A percentile compares a stretch with the other conserved stretches of the same genome.
Evolutionary conservation across 805 yeast genomes (phyloP).

Genomic region (Metschnikowia reukaufii): DNA sequence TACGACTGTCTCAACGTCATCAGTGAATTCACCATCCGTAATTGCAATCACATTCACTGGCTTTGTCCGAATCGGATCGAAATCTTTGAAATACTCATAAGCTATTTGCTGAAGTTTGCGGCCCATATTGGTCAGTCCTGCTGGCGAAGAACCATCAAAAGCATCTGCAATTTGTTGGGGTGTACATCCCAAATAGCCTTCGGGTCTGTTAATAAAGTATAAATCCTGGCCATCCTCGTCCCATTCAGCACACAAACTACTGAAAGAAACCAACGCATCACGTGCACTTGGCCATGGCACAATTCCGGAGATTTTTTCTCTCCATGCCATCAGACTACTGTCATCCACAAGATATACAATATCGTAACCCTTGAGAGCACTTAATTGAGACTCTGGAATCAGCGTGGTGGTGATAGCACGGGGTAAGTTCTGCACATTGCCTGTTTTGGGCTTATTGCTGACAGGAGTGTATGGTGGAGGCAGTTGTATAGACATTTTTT

Average conservation of each 20-base stretch:
- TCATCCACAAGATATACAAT: conserved; percentile 18
- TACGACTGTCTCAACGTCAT: conserved; percentile 16
- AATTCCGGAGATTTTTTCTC: conserved; percentile 13
- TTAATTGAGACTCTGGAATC: conserved; percentile 13
- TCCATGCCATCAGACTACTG: conserved; percentile 17
- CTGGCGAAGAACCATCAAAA: conserved; percentile 11
- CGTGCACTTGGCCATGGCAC: conserved; percentile 19
- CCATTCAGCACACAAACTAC: conserved; percentile 18
- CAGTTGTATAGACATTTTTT: conserved; percentile 5
- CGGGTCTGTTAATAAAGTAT: conserved; percentile 13
- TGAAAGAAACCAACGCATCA: conserved; percentile 15
- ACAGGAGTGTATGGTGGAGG: conserved; percentile 9
- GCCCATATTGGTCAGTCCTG: conserved; percentile 20
- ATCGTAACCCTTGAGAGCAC: conserved; percentile 19
- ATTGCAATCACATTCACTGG: conserved; percentile 19
- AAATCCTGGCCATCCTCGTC: conserved; percentile 21
- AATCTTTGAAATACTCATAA: conserved; percentile 12
- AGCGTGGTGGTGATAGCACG: conserved; percentile 12
- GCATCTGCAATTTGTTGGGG: conserved; percentile 15
- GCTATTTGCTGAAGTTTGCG: conserved; percentile 14
- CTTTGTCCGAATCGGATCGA: conserved; percentile 13
- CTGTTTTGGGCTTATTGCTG: not conserved
- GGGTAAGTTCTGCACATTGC: not conserved
- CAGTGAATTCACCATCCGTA: conserved; percentile 19
- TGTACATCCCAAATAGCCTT: conserved; percentile 8